Evolutionary conservation across 495 filamentous ascomycete species (phyloP).

Genomic region (Parachaetomium inaequale): DNA sequence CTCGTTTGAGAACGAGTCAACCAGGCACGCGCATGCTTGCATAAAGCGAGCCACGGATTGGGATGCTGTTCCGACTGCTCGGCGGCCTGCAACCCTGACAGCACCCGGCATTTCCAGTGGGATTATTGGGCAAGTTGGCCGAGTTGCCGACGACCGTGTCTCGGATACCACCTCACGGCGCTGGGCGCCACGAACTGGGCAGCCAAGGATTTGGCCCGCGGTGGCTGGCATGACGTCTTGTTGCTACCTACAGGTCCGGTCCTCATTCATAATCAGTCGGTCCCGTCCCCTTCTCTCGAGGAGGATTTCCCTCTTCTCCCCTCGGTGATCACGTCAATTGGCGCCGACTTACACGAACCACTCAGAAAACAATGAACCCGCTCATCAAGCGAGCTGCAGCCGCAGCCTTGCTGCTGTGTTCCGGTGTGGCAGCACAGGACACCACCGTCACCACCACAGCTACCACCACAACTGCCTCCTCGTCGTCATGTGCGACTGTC

Average conservation of each 20-base stretch:
- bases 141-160: too few species aligned
- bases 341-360: not conserved
- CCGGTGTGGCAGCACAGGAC: not conserved
- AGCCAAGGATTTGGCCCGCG: not conserved
- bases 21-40: not conserved
- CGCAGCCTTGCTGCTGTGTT: constrained; percentile 10
- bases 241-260: not conserved
- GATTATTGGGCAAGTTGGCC: not conserved
- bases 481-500: constrained; percentile 27
- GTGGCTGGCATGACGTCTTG: not conserved
- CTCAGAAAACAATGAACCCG: constrained; percentile 1
- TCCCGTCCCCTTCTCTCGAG: not conserved
- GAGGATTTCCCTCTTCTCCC: not conserved
- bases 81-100: not conserved
- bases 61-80: not conserved
- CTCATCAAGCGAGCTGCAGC: constrained; percentile 4
- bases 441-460: not conserved
- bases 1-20: not conserved
- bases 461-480: not conserved
- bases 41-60: not conserved
- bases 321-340: not conserved
- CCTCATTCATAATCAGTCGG: not conserved
- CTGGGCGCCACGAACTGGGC: too few species aligned
- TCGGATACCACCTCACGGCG: not conserved
- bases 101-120: not conserved